phyloP scores from a whole-genome alignment of 305 asterid species.

The Fraxinus greggii region DNA sequence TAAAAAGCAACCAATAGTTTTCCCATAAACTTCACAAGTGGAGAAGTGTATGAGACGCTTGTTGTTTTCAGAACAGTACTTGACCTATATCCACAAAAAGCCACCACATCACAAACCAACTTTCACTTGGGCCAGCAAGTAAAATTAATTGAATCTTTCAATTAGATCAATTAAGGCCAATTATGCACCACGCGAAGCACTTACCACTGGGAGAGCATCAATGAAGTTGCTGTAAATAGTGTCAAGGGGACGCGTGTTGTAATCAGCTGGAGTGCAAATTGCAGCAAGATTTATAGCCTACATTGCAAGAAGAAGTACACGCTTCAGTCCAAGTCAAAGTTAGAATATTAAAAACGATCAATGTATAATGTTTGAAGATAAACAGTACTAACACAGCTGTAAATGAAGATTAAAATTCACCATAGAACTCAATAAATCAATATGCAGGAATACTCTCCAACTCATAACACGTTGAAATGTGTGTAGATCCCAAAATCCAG shows the following conservation, averaged over 20 bases:
- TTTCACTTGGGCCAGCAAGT: slow-evolving; percentile 10
- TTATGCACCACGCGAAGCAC: slow-evolving; percentile 17
- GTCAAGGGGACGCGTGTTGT: slow-evolving; percentile 85
- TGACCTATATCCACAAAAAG: slow-evolving; percentile 46
- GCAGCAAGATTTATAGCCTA: slow-evolving; percentile 94
- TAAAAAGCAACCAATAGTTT: slow-evolving; percentile 62
- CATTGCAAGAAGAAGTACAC: slow-evolving; percentile 26
- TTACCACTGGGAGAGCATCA: slow-evolving; percentile 84
- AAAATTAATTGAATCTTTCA: not conserved
- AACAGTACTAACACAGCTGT: not conserved
- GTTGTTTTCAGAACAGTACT: slow-evolving; percentile 75
- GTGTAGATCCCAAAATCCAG: slow-evolving; percentile 14
- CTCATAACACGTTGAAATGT: slow-evolving; percentile 8
- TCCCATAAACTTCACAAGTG: slow-evolving; percentile 80
- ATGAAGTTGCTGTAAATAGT: slow-evolving; percentile 82
- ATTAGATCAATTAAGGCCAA: not conserved
- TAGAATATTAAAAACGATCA: not conserved
- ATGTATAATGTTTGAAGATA: not conserved
- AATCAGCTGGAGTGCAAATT: slow-evolving; percentile 96
- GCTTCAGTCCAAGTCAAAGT: slow-evolving; percentile 26
- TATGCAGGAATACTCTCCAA: not conserved
- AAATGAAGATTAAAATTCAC: not conserved
- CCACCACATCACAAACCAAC: slow-evolving; percentile 13
- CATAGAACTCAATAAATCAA: not conserved
- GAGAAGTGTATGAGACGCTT: slow-evolving; percentile 85